Evolutionary conservation across 495 filamentous ascomycete genomes (phyloP), one percentile per base, ranked within the genome.

Genomic region (Podospora didyma): DNA sequence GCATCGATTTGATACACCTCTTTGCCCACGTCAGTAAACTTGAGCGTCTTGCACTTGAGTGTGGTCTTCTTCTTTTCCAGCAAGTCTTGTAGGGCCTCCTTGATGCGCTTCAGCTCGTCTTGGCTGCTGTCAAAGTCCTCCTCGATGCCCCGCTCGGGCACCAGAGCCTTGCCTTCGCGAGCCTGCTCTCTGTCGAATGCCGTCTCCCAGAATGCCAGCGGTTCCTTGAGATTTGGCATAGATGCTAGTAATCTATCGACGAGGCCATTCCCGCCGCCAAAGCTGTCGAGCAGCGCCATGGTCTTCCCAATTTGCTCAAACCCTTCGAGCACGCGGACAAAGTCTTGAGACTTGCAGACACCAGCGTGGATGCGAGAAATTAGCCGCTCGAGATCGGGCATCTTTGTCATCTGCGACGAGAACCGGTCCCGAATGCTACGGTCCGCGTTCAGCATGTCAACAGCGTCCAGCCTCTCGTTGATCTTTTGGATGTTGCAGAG

Each of bases 271-370:
- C 87, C 90, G 23, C 75, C 74, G 23, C 85, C 86, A 65, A 89
- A 84, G 14, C 82, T 77, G 26, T 79, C 77, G 1, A 97, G 80
- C 12, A 96, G 79, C 56, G 83, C 81, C 80, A 96, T 89, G 0
- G 89, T 94, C 65, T 92, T 90, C 44, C 95, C 90, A 17, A 97
- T 96, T 69, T 96, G 93, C 71, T 97, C 95, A 64, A 97, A 99
- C 0, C 95, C 95, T 65, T 99, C 92, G 0, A 99, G 77, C 3
- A 97, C 93, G n/a, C 82, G 84, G 21, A 96, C 83, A 65, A 99
- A 99, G 69, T 97, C 94, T 41, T 90, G 86, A 0, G 92, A 82
- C 64, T 85, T 91, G 75, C 92, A 96, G 26, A 83, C 82, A 2
- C 89, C 89, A 7, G 95, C 95, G 65, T 99, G 95, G 20, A 99